These are phyloP conservation scores for Lophiotrema nucula DNA, from an alignment of 495 filamentous ascomycete genomes.

Conservation along the genomic window DNA sequence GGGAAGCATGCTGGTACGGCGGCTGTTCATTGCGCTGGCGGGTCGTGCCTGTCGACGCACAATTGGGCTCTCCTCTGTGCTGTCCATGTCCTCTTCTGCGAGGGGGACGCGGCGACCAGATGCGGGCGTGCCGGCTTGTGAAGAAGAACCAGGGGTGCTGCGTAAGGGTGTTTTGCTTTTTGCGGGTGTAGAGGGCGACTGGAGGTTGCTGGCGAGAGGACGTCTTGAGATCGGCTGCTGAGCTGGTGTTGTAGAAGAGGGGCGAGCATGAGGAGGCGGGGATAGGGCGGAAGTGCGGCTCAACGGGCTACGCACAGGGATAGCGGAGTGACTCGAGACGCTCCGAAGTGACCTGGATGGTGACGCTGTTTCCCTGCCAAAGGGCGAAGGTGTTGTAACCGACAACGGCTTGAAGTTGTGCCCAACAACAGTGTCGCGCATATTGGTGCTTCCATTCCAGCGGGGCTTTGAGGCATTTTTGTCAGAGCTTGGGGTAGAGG, in stretches of 20 bases:
- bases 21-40: slow-evolving; percentile 36
- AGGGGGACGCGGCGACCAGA: slow-evolving; percentile 6
- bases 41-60: slow-evolving; percentile 21
- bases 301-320: slow-evolving; percentile 33
- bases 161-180: neutral
- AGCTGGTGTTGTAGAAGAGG: slow-evolving; percentile 28
- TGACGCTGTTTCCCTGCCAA: slow-evolving; percentile 35
- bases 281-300: slow-evolving; percentile 18
- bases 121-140: neutral
- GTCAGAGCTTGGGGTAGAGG: slow-evolving; percentile 24
- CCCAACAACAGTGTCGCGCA: slow-evolving; percentile 63
- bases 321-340: slow-evolving; percentile 29
- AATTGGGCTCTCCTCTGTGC: slow-evolving; percentile 22
- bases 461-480: slow-evolving; percentile 60
- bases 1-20: slow-evolving; percentile 55
- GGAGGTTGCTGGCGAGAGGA: slow-evolving; percentile 12
- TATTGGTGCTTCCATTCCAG: slow-evolving; percentile 77
- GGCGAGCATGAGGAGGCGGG: slow-evolving; percentile 10
- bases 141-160: slow-evolving; percentile 15
- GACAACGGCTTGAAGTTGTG: slow-evolving; percentile 68
- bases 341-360: slow-evolving; percentile 21
- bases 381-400: slow-evolving; percentile 61
- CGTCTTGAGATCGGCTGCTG: slow-evolving; percentile 19
- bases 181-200: slow-evolving; percentile 27
- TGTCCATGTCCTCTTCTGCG: slow-evolving; percentile 4